Base-by-base conservation (phyloP, 2,329 filamentous ascomycete species). In the Aspergillus aculeatinus region DNA sequence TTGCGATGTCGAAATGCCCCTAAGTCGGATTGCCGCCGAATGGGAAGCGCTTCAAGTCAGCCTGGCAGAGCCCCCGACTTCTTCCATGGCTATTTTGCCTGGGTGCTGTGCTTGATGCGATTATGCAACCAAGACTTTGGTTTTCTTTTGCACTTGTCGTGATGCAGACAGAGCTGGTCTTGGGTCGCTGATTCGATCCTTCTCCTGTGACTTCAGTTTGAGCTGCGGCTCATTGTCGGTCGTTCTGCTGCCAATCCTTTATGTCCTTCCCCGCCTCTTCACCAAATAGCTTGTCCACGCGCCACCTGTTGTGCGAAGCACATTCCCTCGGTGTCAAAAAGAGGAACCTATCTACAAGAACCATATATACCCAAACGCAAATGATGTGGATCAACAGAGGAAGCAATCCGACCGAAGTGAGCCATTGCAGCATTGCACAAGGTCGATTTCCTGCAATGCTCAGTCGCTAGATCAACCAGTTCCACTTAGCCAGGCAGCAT, bases 281-380 rank as follows among this genome's bases (percentile, higher is more conserved):
- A 48, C 23, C 23, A n/a, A 39, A 47, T 48, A 57, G 14, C 56
- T 25, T n/a, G 29, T 21, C 57, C 42, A 42, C 39, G 39, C 16
- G 57, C 57, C 48, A 31, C 54, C 21, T 44, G 51, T 51, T 54
- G 49, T 19, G 55, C 50, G 48, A 19, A 44, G 52, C 39, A 42
- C 56, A 31, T 25, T 59, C 61, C 60, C 47, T 61, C 57, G 54
- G 58, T 55, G 54, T 60, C 61, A 53, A 53, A 60, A 63, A 29
- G 63, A 66, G 60, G 69, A 60, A 68, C 71, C 71, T 74, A 75
- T 75, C 74, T 76, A 76, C 73, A 68, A 67, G 68, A 62, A 70
- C 60, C 57, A 59, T 58, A 60, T 59, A 57, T 47, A 56, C 59
- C 53, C 42, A 55, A 55, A 33, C 33, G 47, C 42, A 55, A 48